Conservation (phyloP, 202 grass and related monocot genomes). For the Brachypodium distachyon region DNA sequence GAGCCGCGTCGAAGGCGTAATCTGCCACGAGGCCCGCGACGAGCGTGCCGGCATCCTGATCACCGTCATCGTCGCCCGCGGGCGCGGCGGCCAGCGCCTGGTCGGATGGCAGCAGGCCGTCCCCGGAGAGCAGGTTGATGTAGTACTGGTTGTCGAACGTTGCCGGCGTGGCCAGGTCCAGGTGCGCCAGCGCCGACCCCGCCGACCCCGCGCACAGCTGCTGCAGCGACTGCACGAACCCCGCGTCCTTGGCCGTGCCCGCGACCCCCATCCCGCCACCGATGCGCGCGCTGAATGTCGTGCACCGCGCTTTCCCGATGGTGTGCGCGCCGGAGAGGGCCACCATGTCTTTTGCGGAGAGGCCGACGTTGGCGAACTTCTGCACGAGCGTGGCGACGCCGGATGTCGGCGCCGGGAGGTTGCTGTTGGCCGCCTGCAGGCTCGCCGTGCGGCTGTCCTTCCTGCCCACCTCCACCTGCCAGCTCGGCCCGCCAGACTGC, state of each 20-base stretch:
- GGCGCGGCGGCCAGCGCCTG: conserved; percentile 34
- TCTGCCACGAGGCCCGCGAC: conserved; percentile 38
- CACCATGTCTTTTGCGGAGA: conserved; percentile 77
- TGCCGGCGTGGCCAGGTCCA: conserved; percentile 72
- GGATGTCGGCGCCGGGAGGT: conserved; percentile 75
- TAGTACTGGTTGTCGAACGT: conserved; percentile 98
- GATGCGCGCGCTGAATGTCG: conserved; percentile 67
- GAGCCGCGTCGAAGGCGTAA: conserved; percentile 53
- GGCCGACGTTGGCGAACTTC: conserved; percentile 70
- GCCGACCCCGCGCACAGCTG: conserved; percentile 66
- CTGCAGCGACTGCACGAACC: conserved; percentile 76
- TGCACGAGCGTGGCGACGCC: conserved; percentile 59
- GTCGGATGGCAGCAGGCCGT: conserved; percentile 80
- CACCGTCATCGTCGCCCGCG: background rate
- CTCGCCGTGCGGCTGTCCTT: conserved; percentile 62
- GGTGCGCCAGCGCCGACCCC: conserved; percentile 60
- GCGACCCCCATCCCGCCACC: background rate
- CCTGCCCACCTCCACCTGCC: conserved; percentile 72
- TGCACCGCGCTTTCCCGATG: conserved; percentile 81
- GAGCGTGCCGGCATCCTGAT: too few relatives aligned
- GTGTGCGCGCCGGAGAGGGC: conserved; percentile 91
- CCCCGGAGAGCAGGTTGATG: conserved; percentile 76
- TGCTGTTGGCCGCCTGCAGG: conserved; percentile 48
- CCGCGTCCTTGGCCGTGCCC: background rate
- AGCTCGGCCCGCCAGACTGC: conserved; percentile 74